Evolutionary conservation across 495 filamentous ascomycete species (phyloP).

Genomic region (Gamarada debralockiae): DNA sequence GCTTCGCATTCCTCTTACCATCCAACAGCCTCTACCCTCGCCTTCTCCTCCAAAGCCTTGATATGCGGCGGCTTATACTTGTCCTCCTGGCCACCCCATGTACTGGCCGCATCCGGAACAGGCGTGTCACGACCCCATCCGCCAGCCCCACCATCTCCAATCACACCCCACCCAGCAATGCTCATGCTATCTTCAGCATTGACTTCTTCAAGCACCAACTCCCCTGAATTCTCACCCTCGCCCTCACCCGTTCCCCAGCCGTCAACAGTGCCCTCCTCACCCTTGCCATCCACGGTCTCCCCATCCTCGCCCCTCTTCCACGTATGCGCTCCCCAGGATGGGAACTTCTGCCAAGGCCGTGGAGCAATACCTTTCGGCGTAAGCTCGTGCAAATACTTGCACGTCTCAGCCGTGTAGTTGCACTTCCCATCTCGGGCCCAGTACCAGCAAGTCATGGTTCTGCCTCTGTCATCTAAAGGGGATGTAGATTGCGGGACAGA

Average conservation of each 20-base stretch:
- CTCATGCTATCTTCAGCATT: neutral
- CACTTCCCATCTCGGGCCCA: constrained; percentile 2
- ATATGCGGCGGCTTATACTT: constrained; percentile 12
- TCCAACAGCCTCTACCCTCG: neutral
- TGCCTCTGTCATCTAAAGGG: neutral
- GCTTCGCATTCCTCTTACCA: constrained; percentile 1
- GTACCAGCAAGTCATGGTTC: constrained; percentile 6
- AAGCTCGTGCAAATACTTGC: constrained; percentile 7
- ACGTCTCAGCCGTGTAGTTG: neutral
- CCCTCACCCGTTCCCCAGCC: neutral
- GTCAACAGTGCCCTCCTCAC: neutral
- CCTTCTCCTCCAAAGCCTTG: constrained; percentile 1
- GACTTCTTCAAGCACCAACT: constrained; percentile 1
- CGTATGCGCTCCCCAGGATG: neutral
- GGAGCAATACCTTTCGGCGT: neutral
- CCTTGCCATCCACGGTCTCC: neutral
- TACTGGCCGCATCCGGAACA: neutral
- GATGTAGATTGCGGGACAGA: neutral
- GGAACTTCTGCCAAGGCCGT: neutral
- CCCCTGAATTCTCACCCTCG: no score
- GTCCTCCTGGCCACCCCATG: neutral
- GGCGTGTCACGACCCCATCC: neutral
- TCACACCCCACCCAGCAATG: neutral
- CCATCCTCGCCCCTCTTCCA: neutral
- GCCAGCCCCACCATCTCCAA: no score